Base-by-base conservation (phyloP, 1,284 basidiomycete genomes). In the Cystobasidium slooffiae region DNA sequence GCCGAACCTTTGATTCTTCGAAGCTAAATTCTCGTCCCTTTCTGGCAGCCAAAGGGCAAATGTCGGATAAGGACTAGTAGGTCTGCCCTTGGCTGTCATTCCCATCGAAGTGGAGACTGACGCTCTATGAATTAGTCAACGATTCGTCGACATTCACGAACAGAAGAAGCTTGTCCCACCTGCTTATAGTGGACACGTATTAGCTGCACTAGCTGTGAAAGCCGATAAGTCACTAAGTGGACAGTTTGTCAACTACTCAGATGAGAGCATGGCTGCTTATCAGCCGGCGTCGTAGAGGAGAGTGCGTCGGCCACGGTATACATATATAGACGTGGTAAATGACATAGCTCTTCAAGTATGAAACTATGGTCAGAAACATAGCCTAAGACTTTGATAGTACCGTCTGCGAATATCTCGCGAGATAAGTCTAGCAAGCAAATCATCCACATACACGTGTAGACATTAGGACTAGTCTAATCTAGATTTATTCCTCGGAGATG, bases 211-310 rank as follows among this genome's bases (percentile, higher is more conserved):
- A 6, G 85, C 84, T 0, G 77, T 84, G 1, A 75, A 70, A 24
- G 85, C 82, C 0, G 80, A 78, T 1, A 75, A 77, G 22, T 77
- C 81, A 3, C 80, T 91, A 65, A 90, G 87, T 64, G 93, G 93
- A 18, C 83, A 87, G 76, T 95, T 93, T 80, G 84, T 94, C 61
- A 88, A 84, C 78, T 87, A 85, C 85, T 80, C 84, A 66, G 82
- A 80, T 31, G 82, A 83, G 46, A 81, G 82, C 10, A 68, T 76
- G 61, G 39, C 62, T 22, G 18, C 43, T 44, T 77, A 77, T 31
- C 39, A 51, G 37, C 31, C 44, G 31, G 7, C 47, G 24, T 18
- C 14, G 47, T 59, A 58, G 37, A n/a, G n/a, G n/a, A n/a, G n/a
- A n/a, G n/a, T n/a, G n/a, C n/a, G n/a, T n/a, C n/a, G n/a, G n/a